A percentile compares a stretch with the other conserved stretches of the same genome.
phyloP scores from a whole-genome alignment of 2,329 filamentous ascomycete species.

The Talaromyces pinophilus region DNA sequence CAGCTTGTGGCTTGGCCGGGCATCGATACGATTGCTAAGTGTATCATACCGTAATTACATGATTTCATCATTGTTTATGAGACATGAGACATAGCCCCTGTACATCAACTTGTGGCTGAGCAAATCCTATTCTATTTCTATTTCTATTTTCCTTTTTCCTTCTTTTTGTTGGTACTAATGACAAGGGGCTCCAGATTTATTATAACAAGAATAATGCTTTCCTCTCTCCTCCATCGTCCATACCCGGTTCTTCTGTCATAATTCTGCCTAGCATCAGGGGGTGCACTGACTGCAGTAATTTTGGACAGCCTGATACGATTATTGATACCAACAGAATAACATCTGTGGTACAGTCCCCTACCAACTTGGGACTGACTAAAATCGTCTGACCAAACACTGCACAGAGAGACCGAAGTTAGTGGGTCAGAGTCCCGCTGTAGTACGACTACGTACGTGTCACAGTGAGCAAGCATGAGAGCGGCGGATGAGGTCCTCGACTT shows the following conservation, averaged over 20 bases:
- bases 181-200: neutral
- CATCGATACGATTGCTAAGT: neutral
- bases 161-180: neutral
- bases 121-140: slow-evolving; percentile 6
- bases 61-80: neutral
- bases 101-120: slow-evolving; percentile 14
- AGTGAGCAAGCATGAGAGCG: neutral
- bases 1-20: neutral
- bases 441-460: slow-evolving; percentile 16
- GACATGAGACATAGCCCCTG: slow-evolving; percentile 3
- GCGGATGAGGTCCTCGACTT: neutral
- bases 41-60: neutral
- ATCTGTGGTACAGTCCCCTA: neutral
- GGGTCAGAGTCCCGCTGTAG: slow-evolving; percentile 20
- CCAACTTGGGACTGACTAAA: neutral
- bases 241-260: neutral
- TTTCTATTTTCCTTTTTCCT: slow-evolving; percentile 1
- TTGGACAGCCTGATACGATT: slow-evolving; percentile 3
- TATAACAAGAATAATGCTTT: neutral
- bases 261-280: neutral
- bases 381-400: neutral
- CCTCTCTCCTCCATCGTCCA: neutral
- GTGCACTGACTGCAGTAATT: slow-evolving; percentile 10
- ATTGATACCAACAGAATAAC: slow-evolving; percentile 8
- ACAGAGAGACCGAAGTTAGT: slow-evolving; percentile 1